These are phyloP conservation scores for Aspergillus eucalypticola DNA, from an alignment of 2,329 filamentous ascomycete genomes.

Conservation along the genomic window DNA sequence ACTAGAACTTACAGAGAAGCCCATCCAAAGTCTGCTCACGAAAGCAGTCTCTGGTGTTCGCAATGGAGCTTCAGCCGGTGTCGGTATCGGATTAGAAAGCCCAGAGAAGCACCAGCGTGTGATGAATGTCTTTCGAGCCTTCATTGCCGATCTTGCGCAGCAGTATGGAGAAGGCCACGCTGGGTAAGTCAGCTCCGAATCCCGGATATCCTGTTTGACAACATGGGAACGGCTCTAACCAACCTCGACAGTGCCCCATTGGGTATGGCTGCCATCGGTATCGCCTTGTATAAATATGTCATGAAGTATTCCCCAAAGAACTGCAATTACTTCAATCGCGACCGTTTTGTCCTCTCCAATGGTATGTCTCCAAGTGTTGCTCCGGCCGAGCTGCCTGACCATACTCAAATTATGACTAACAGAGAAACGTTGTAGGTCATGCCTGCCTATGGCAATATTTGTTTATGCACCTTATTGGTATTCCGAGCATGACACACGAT, in stretches of 20 bases:
- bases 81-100: too few relatives aligned
- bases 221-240: neutral
- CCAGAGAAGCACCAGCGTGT: constrained; percentile 48
- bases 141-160: constrained; percentile 69
- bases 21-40: too few relatives aligned
- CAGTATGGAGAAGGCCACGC: constrained; percentile 71
- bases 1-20: too few relatives aligned
- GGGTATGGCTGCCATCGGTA: constrained; percentile 49
- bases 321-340: constrained; percentile 46
- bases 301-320: constrained; percentile 46
- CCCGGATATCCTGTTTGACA: neutral
- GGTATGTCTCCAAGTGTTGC: constrained; percentile 8
- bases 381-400: too few relatives aligned
- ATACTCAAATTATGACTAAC: too few relatives aligned
- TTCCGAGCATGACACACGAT: constrained; percentile 34
- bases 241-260: constrained; percentile 44
- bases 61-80: too few relatives aligned
- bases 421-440: constrained; percentile 23
- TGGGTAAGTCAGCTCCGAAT: constrained; percentile 47
- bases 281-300: constrained; percentile 46
- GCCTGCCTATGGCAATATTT: constrained; percentile 36
- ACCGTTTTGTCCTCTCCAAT: constrained; percentile 50
- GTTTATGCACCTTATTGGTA: constrained; percentile 35
- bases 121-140: constrained; percentile 60
- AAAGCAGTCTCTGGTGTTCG: too few relatives aligned